Evolutionary conservation across 257 asterid genomes (phyloP), one percentile per base, ranked within the genome.

Genomic region (Knoxia roxburghii): DNA sequence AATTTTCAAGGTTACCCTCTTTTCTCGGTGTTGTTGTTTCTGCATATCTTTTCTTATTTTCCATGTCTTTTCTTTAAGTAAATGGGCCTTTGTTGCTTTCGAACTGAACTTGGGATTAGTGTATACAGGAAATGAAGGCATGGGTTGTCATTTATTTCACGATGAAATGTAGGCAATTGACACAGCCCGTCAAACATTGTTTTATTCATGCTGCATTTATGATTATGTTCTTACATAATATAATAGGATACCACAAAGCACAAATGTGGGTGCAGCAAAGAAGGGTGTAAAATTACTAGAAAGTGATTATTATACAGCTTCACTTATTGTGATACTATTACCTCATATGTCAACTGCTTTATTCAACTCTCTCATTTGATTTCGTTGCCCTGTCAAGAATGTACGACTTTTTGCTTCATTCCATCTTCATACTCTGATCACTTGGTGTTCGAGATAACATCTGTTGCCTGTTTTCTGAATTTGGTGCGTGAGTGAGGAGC

Each of bases 1-100:
- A 24, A 72, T 75, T 62, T 69, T 61, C 76, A 78, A 85, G 84
- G 85, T 81, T 32, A 64, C 51, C 23, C 46, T 56, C 70, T 64
- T 77, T 72, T 33, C 68, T 55, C 51, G n/a, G n/a, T n/a, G 20
- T n/a, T 8, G 10, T 20, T 56, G 23, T 56, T 20, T 15, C 64
- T 33, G 26, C 45, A 41, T 39, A 21, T 4, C 24, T 18, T 11
- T 37, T 18, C 29, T n/a, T 17, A 3, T 27, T 7, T 4, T 9
- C 7, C 40, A 24, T 27, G 7, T n/a, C 6, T 3, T 24, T 51
- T 45, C 21, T 37, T 33, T 7, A 33, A 65, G 32, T 32, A 49
- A 9, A 33, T 9, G 17, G 20, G 9, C 7, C 3, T 6, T 32
- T 46, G 23, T 32, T 51, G 20, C 15, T 27, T 37, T 26, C 7